These are phyloP conservation scores for Geranium brycei DNA, from an alignment of 345 rosid species.

Conservation along the genomic window DNA sequence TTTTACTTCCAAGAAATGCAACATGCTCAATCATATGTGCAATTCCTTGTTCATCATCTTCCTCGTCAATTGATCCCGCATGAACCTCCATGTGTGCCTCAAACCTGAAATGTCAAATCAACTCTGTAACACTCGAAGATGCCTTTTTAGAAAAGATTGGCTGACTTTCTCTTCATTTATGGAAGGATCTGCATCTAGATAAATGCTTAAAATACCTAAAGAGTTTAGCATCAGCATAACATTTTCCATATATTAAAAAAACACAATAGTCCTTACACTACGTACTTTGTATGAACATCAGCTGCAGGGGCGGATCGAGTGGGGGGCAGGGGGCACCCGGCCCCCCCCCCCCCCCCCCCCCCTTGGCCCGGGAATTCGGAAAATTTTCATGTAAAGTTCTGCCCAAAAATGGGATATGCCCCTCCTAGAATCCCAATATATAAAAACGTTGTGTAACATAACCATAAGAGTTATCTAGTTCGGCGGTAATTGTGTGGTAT, in stretches of 20 bases:
- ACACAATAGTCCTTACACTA: not conserved
- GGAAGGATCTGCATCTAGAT: not conserved
- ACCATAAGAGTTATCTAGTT: no score
- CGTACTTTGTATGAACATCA: not conserved
- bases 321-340: no score
- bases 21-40: constrained; percentile 99
- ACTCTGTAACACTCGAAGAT: constrained; percentile 7
- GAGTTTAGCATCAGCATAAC: not conserved
- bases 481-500: no score
- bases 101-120: constrained; percentile 46
- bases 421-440: no score
- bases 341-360: no score
- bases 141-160: not conserved
- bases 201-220: not conserved
- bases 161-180: not conserved
- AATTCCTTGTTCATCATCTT: constrained; percentile 98
- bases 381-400: no score
- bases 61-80: constrained; percentile 94
- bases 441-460: no score
- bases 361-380: no score
- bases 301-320: no score
- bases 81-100: constrained; percentile 99
- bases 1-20: constrained; percentile 96
- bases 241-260: not conserved
- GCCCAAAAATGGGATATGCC: no score